Conservation (phyloP, 345 rosid species). For the Gossypium anomalum region DNA sequence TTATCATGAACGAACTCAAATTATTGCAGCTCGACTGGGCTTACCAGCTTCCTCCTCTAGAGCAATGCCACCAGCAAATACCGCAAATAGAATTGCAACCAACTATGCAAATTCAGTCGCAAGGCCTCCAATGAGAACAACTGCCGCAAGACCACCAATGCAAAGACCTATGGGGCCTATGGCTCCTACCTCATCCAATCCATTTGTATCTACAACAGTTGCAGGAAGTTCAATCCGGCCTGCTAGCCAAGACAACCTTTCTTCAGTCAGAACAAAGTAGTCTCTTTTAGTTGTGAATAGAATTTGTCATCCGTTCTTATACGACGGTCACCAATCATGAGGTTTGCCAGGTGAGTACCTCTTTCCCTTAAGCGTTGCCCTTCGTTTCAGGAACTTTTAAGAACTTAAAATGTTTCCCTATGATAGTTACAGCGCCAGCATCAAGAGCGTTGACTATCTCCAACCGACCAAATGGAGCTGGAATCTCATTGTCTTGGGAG, state of each 20-base stretch:
- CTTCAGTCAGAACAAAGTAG: conserved; percentile 31
- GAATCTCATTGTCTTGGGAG: background rate
- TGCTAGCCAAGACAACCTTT: conserved; percentile 34
- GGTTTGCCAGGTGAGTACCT: background rate
- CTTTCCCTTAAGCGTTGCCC: background rate
- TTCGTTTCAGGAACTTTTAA: background rate
- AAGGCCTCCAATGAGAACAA: conserved; percentile 63
- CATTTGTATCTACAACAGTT: conserved; percentile 40
- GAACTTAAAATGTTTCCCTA: background rate
- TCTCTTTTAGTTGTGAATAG: conserved; percentile 11
- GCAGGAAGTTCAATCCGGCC: conserved; percentile 52
- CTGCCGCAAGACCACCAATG: conserved; percentile 62
- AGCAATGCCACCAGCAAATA: conserved; percentile 46
- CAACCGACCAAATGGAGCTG: background rate
- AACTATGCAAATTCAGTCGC: conserved; percentile 53
- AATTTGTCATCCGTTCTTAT: conserved; percentile 2
- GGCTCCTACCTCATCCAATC: conserved; percentile 38
- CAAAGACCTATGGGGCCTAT: conserved; percentile 51
- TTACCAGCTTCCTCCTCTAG: conserved; percentile 57
- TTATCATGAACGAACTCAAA: conserved; percentile 85
- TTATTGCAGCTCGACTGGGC: conserved; percentile 86
- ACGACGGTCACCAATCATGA: background rate
- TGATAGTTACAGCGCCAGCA: background rate
- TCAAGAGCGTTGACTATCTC: background rate
- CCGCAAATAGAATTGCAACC: conserved; percentile 68